phyloP scores from a whole-genome alignment of 2,329 filamentous ascomycete species.

The Myriosclerotinia duriaeana region DNA sequence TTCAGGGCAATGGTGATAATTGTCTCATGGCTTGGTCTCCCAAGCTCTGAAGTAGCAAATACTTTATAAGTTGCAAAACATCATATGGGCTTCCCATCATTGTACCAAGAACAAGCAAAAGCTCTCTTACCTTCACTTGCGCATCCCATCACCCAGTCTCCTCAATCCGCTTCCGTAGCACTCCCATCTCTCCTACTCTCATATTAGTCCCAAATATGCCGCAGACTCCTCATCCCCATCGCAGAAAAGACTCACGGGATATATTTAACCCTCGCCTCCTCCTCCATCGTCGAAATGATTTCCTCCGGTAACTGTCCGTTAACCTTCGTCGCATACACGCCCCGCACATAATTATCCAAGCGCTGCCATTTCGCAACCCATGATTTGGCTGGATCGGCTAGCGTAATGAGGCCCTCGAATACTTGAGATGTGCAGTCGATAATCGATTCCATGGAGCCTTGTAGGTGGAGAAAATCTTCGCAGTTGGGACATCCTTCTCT shows the following conservation, averaged over 20 bases:
- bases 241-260: slow-evolving; percentile 56
- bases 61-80: slow-evolving; percentile 85
- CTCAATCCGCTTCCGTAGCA: slow-evolving; percentile 42
- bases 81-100: slow-evolving; percentile 57
- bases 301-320: slow-evolving; percentile 74
- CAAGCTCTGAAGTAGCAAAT: slow-evolving; percentile 99
- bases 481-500: slow-evolving; percentile 93
- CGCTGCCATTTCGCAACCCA: slow-evolving; percentile 99
- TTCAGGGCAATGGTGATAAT: slow-evolving; percentile 89
- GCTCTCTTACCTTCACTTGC: slow-evolving; percentile 3
- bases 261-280: slow-evolving; percentile 63
- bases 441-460: slow-evolving; percentile 75
- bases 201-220: slow-evolving; percentile 27
- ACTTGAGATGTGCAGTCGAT: slow-evolving; percentile 94
- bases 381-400: slow-evolving; percentile 77
- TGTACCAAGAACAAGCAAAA: background rate
- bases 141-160: background rate
- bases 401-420: slow-evolving; percentile 86
- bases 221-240: background rate
- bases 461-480: slow-evolving; percentile 84
- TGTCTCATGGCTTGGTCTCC: slow-evolving; percentile 87
- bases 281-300: slow-evolving; percentile 58
- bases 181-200: slow-evolving; percentile 54
- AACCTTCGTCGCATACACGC: slow-evolving; percentile 93
- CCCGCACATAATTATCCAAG: slow-evolving; percentile 80